Evolutionary conservation across 2,329 filamentous ascomycete genomes (phyloP), one percentile per base, ranked within the genome.

Genomic region (Hirsutella minnesotensis): DNA sequence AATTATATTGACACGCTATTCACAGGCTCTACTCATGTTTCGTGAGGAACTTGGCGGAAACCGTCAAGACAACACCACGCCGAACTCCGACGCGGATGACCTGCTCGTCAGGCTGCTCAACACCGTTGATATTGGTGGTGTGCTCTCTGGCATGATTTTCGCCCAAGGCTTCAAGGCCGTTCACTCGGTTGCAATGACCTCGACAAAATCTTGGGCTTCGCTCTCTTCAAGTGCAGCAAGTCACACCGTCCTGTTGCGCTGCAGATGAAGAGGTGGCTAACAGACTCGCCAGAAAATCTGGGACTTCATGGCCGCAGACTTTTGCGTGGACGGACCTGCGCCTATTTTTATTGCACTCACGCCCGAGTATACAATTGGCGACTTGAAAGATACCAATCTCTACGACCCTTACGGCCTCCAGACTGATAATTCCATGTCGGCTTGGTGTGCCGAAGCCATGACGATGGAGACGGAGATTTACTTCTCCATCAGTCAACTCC

Each of bases 151-250:
- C 3, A 12, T 19, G 4, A 15, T 56, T 16, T 56, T 56, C 1
- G 45, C 44, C 1, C 19, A 52, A 1, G 60, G 60, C 0, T 49
- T 53, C 40, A 49, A 45, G 10, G 34, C 51, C 3, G 46, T 56
- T 0, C 41, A 56, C 4, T 46, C 46, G 1, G 29, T 58, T 5
- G 54, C 57, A 0, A 31, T 50, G 2, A 45, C 53, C 3, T 53
- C 49, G 16, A 51, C 48, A 2, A 12, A 44, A 4, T 40, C 49
- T 5, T 63, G 56, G 52, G 31, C 39, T 3, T 42, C 51, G 2
- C 19, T 62, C 4, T 47, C 49, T 7, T 44, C 40, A 4, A 55
- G 51, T 3, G 49, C 55, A 22, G 57, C 58, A 40, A 41, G 53
- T 49, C 4, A 15, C 35, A 16, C 8, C 20, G 21, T 36, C 18